Base-by-base conservation (phyloP, 208 protist genomes). In the Leishmania turanica region DNA sequence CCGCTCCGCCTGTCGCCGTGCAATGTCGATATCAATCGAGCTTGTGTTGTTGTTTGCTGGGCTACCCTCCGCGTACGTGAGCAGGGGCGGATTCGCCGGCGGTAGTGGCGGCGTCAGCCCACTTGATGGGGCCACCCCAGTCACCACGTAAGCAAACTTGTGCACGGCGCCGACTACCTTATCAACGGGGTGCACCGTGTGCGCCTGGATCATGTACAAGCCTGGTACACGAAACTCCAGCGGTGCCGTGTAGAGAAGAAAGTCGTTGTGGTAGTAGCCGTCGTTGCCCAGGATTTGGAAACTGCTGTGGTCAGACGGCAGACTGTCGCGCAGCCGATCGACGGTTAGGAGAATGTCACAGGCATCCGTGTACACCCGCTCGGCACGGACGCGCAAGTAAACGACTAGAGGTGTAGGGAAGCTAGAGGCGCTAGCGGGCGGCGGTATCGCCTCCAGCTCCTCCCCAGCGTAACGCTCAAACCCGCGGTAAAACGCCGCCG, bases 101-200 rank as follows among this genome's bases (percentile, higher is more conserved):
- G 58, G 40, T 71, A 21, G 13, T 40, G 40, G 21, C 54, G 62
- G 34, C 40, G 60, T 11, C 27, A 9, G 21, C 13, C 27, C 72
- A 27, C 34, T 24, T 37, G 49, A 73, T 51, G 42, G 42, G 24
- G 40, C 37, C 8, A 37, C 13, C n/a, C 42, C 53, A 2, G 85
- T 78, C 40, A 96, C 71, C 24, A 84, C 82, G 73, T 90, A 97
- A 27, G 79, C 74, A 54, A 97, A 96, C 49, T 91, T 86, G 69
- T 97, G 93, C 47, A 96, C 90, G 0, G 84, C 73, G 1, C 93
- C 91, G 37, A 97, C 91, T 24, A 84, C 65, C 47, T 92, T 68
- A 42, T 78, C 73, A 6, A 68, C 53, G 7, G 90, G 85, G 78
- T 90, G 85, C 42, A 97, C 90, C 27, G 91, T 93, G 86, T 94